These are phyloP conservation scores for Malus asiatica DNA, from an alignment of 306 rosid genomes.

Conservation along the genomic window DNA sequence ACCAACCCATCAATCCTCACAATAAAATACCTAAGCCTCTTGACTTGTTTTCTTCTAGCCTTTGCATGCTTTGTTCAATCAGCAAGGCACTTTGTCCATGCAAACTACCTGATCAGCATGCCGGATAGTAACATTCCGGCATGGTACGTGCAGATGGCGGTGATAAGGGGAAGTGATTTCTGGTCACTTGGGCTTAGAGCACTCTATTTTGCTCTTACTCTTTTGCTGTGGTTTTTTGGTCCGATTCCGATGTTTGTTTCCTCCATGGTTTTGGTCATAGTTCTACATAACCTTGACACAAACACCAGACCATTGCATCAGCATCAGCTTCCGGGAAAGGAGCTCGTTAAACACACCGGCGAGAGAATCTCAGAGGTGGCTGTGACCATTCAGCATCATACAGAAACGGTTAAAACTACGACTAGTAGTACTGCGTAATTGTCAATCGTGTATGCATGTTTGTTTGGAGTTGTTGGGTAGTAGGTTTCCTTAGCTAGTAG, in stretches of 20 bases:
- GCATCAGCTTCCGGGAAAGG: conserved; percentile 3
- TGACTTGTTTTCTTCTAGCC: conserved; percentile 62
- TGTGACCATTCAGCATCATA: background rate
- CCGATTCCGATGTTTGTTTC: conserved; percentile 77
- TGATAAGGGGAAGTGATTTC: conserved; percentile 66
- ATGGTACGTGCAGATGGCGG: conserved; percentile 44
- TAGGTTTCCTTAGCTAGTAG: background rate
- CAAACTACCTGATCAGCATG: conserved; percentile 60
- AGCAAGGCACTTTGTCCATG: conserved; percentile 68
- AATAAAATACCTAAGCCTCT: conserved; percentile 52
- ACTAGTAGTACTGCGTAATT: background rate
- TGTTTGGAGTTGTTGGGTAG: conserved; percentile 3
- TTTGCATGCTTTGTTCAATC: conserved; percentile 70
- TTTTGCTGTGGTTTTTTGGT: conserved; percentile 79
- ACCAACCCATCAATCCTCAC: conserved; percentile 35
- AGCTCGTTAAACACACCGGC: conserved; percentile 7
- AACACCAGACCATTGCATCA: conserved; percentile 48
- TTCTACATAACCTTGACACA: conserved; percentile 46
- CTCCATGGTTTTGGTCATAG: conserved; percentile 39
- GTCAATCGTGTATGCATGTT: background rate
- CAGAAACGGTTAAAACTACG: conserved; percentile 3
- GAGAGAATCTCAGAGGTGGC: conserved; percentile 4
- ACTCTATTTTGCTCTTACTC: conserved; percentile 57
- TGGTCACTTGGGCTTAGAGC: conserved; percentile 79
- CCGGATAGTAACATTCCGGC: conserved; percentile 46